These are phyloP conservation scores for Daedaleopsis sinensis DNA, from an alignment of 768 basidiomycete genomes.

Conservation along the genomic window DNA sequence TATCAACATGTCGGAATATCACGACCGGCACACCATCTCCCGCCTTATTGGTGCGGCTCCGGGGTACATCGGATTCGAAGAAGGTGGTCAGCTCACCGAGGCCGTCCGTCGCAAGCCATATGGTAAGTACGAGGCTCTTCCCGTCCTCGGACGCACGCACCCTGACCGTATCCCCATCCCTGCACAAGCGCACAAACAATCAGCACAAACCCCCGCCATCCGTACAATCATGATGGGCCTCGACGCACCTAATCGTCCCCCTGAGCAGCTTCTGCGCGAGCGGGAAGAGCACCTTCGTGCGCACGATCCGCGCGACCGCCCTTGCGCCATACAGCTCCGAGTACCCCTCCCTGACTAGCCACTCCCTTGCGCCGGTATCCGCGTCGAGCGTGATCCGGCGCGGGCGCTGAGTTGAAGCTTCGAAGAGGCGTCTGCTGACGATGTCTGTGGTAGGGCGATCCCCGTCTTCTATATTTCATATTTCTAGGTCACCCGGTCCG, in stretches of 20 bases:
- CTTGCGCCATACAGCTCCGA: constrained; percentile 87
- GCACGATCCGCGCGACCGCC: constrained; percentile 84
- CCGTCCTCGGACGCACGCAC: constrained; percentile 37
- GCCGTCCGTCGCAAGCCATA: constrained; percentile 67
- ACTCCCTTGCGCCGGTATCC: constrained; percentile 57
- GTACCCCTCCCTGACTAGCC: constrained; percentile 79
- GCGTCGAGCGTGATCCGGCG: constrained; percentile 75
- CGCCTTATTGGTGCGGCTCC: constrained; percentile 91
- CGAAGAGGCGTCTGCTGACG: too few relatives aligned
- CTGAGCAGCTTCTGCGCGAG: constrained; percentile 78
- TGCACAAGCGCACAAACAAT: constrained; percentile 25
- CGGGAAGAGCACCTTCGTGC: constrained; percentile 80
- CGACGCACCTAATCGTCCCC: constrained; percentile 71
- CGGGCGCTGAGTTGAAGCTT: too few relatives aligned
- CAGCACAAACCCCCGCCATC: background rate
- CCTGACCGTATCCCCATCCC: constrained; percentile 49
- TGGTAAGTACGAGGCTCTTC: constrained; percentile 43
- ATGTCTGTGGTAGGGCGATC: too few relatives aligned
- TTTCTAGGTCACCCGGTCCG: too few relatives aligned
- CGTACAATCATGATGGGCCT: too few relatives aligned
- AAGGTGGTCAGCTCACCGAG: constrained; percentile 71
- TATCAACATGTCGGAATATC: constrained; percentile 97
- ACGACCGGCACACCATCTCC: constrained; percentile 90
- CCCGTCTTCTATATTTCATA: too few relatives aligned
- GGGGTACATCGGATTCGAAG: constrained; percentile 83